These are phyloP conservation scores for Musa itinerans DNA, from an alignment of 176 grass and related monocot species.

Conservation along the genomic window DNA sequence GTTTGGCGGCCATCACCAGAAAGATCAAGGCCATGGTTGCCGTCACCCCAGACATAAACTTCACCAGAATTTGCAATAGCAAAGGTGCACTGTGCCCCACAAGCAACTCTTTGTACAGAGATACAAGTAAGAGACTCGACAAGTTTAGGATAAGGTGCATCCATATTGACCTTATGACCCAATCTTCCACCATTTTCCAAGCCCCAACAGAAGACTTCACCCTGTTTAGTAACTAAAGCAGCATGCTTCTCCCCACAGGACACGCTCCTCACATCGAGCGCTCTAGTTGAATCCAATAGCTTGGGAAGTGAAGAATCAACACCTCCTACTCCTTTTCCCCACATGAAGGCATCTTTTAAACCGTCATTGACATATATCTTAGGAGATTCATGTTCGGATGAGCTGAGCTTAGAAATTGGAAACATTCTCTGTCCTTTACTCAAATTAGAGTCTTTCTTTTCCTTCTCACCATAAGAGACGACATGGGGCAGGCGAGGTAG, in stretches of 20 bases:
- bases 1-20: conserved; percentile 32
- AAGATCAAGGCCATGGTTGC: conserved; percentile 29
- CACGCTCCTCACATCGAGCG: conserved; percentile 60
- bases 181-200: conserved; percentile 60
- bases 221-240: conserved; percentile 83
- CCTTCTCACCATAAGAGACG: conserved; percentile 38
- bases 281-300: conserved; percentile 55
- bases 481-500: conserved; percentile 43
- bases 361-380: conserved; percentile 32
- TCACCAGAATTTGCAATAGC: conserved; percentile 67
- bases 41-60: conserved; percentile 76
- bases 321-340: conserved; percentile 48
- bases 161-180: conserved; percentile 53
- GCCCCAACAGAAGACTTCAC: conserved; percentile 92
- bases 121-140: conserved; percentile 48
- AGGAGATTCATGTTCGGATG: conserved; percentile 38
- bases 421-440: conserved; percentile 33
- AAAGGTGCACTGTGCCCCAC: conserved; percentile 69
- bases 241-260: conserved; percentile 72
- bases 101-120: conserved; percentile 59
- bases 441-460: conserved; percentile 24
- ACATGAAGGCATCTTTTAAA: conserved; percentile 84
- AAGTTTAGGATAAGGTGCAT: conserved; percentile 39
- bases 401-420: conserved; percentile 42
- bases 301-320: conserved; percentile 54